Evolutionary conservation across 257 asterid species (phyloP).

Genomic region (Capsicum chinense): DNA sequence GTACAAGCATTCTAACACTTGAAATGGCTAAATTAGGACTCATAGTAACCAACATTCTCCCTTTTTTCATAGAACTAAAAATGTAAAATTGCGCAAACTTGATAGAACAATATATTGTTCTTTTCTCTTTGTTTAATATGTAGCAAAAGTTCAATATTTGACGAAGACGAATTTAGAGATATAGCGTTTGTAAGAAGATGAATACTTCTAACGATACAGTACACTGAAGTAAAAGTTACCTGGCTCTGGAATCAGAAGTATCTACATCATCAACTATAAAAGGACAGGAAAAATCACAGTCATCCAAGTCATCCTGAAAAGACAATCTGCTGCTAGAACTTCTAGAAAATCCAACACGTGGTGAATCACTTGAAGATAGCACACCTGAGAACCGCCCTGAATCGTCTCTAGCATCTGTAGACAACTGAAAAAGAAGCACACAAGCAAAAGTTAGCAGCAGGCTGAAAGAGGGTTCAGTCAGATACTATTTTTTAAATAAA

Average conservation of each 20-base stretch:
- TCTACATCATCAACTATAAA: conserved; percentile 97
- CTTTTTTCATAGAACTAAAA: too few species aligned
- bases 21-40: too few species aligned
- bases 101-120: too few species aligned
- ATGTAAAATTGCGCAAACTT: too few species aligned
- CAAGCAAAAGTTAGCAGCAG: conserved; percentile 25
- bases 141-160: too few species aligned
- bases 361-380: conserved; percentile 87
- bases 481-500: conserved; percentile 11
- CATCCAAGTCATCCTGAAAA: conserved; percentile 92
- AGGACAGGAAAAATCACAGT: conserved; percentile 78
- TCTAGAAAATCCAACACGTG: conserved; percentile 82
- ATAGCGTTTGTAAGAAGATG: neutral
- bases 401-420: conserved; percentile 85
- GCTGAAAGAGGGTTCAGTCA: neutral
- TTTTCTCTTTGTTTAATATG: too few species aligned
- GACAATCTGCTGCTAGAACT: conserved; percentile 95
- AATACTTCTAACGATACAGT: neutral
- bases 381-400: conserved; percentile 93
- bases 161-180: neutral
- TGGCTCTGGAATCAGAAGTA: conserved; percentile 63
- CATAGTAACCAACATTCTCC: too few species aligned
- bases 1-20: too few species aligned
- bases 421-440: conserved; percentile 47
- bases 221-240: conserved; percentile 48